Evolutionary conservation across 495 filamentous ascomycete species (phyloP).

Genomic region (Penicillium canescens): DNA sequence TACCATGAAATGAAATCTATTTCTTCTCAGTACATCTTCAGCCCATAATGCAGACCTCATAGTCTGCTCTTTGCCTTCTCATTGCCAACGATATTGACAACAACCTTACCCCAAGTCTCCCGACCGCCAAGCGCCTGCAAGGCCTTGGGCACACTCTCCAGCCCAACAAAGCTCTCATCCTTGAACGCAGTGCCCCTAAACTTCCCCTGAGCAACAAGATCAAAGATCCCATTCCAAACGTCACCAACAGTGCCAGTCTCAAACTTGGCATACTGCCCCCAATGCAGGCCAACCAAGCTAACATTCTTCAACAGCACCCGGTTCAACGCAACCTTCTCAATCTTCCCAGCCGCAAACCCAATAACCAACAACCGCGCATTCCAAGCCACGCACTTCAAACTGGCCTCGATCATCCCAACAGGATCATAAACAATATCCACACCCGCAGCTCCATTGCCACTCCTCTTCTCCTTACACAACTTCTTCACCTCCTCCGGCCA

Average conservation of each 20-base stretch:
- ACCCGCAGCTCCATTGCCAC: conserved; percentile 63
- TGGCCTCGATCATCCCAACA: conserved; percentile 80
- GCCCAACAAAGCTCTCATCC: conserved; percentile 76
- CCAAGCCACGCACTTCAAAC: conserved; percentile 87
- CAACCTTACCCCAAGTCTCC: conserved; percentile 95
- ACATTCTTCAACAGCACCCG: conserved; percentile 94
- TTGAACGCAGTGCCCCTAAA: conserved; percentile 80
- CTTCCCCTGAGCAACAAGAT: conserved; percentile 73
- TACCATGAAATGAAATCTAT: conserved; percentile 5
- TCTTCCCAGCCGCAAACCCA: conserved; percentile 84
- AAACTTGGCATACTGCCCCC: conserved; percentile 77
- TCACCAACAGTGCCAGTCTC: conserved; percentile 68
- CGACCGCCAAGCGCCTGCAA: conserved; percentile 73
- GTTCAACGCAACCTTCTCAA: conserved; percentile 92
- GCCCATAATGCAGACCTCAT: conserved; percentile 20
- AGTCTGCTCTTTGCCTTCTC: conserved; percentile 52
- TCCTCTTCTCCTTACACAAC: conserved; percentile 52
- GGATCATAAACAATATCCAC: conserved; percentile 92
- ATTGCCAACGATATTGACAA: conserved; percentile 80
- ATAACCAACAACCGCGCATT: conserved; percentile 85
- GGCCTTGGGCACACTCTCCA: conserved; percentile 77
- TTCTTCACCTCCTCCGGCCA: conserved; percentile 82
- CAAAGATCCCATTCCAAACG: conserved; percentile 82
- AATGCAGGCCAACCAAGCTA: conserved; percentile 84
- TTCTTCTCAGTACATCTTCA: conserved; percentile 3